These are phyloP conservation scores for Fusarium temperatum DNA, from an alignment of 2,329 filamentous ascomycete genomes.

Conservation along the genomic window DNA sequence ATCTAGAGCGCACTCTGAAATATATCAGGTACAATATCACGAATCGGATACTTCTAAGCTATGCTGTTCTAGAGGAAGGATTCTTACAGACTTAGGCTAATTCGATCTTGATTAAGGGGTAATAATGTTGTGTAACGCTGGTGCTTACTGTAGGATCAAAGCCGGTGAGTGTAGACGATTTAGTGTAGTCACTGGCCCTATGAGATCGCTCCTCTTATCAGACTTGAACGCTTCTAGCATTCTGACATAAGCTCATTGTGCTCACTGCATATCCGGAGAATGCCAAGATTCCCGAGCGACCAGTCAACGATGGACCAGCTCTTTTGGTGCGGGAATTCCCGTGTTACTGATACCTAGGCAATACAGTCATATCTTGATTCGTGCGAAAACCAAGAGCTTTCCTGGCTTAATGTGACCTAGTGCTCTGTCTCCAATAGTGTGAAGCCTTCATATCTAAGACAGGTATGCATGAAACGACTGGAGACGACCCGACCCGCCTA, in stretches of 20 bases:
- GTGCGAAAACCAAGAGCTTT: background rate
- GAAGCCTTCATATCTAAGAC: background rate
- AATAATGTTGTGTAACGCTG: background rate
- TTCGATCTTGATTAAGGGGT: background rate
- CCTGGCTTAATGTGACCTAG: accelerated
- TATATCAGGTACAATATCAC: accelerated
- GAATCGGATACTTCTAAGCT: background rate
- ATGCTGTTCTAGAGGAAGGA: background rate
- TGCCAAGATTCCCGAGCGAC: background rate
- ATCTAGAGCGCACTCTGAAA: accelerated
- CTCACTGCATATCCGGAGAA: background rate
- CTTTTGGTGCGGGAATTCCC: background rate
- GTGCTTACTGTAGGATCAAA: background rate
- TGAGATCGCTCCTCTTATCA: background rate
- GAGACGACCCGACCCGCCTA: background rate
- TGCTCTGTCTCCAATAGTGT: background rate
- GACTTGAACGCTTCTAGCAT: background rate
- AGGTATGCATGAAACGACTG: background rate
- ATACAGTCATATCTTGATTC: background rate
- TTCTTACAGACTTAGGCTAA: background rate
- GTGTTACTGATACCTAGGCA: background rate
- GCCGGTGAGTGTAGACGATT: background rate
- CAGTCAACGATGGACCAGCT: background rate
- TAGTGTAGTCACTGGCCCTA: background rate
- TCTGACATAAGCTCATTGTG: background rate